Percentiles rank a stretch among this genome's conserved stretches.
These are phyloP conservation scores for Cutaneotrichosporon spelunceum DNA, from an alignment of 1,284 basidiomycete species.

Conservation along the genomic window DNA sequence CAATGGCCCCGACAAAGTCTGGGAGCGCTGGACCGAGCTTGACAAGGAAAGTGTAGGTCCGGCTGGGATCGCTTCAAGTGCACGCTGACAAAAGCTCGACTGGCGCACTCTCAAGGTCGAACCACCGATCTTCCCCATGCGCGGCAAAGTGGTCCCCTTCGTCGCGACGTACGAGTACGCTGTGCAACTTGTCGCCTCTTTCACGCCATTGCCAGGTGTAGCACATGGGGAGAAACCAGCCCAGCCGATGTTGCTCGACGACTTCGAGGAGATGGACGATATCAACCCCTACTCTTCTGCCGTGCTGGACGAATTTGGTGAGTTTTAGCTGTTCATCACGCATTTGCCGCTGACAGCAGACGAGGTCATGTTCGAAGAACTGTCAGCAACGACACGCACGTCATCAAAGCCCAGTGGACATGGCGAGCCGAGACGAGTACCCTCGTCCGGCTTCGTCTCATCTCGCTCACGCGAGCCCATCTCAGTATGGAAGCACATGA, in stretches of 20 bases:
- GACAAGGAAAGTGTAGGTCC: not conserved
- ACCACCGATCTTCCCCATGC: not conserved
- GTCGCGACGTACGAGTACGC: not conserved
- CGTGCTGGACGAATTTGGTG: slow-evolving; percentile 3
- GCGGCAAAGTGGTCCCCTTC: not conserved
- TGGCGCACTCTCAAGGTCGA: not conserved
- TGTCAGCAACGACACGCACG: not conserved
- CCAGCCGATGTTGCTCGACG: not conserved
- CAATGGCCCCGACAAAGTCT: not conserved
- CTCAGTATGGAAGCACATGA: not conserved
- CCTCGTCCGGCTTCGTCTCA: not conserved
- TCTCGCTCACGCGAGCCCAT: not conserved
- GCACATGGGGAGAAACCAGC: not conserved
- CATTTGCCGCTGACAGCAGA: not conserved
- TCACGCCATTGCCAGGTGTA: not conserved
- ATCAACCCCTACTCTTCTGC: not conserved
- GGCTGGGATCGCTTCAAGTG: not conserved
- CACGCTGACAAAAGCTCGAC: not conserved
- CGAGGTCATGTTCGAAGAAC: not conserved
- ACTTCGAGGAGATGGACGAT: not conserved
- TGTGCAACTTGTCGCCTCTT: not conserved
- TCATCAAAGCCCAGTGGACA: not conserved
- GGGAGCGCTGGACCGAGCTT: not conserved
- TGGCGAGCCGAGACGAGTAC: not conserved
- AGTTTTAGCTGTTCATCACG: not conserved